Base-by-base conservation (phyloP, 1,139 yeast species). In the Wickerhamiella infanticola region DNA sequence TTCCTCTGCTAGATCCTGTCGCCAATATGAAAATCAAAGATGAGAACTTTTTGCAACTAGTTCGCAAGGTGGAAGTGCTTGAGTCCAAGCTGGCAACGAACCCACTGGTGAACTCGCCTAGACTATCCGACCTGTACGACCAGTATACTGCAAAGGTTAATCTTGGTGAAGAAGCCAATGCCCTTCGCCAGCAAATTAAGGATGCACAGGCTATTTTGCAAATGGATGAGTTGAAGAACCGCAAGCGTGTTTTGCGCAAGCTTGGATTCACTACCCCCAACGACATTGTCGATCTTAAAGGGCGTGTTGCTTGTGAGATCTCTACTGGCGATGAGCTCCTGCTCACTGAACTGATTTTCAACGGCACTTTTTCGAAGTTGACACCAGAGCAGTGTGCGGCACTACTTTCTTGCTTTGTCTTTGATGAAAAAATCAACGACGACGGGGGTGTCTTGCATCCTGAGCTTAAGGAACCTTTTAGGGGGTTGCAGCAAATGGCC, bases 231-330 rank as follows among this genome's bases (percentile, higher is more conserved):
- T 72, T 90, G 58, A 84, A 83, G 61, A 85, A 84, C 59, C 79
- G 98, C 58, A 88, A 86, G 63, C 73, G 97, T 58, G 97, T 90
- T 2, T 69, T 90, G 53, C 77, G 97, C 62, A 68, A 80, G 49
- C 64, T 77, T n/a, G 96, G 90, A 0, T 90, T 90, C 66, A 81
- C 90, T 40, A 79, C 94, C 2, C 64, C 69, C 18, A 75, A 72
- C 51, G 75, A 78, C 53, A 81, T 90, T 50, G 93, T 90, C 53
- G 96, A 90, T 60, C 71, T 90, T 55, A 93, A 93, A 66, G 99
- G 99, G 42, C 74, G 98, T 59, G 86, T 79, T 44, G 97, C 96
- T 0, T 86, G 97, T 65, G 97, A 88, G 58, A 88, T 90, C 56
- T 81, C 94, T 58, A 81, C 94, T 27, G 98, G 97, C 50, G 56